phyloP scores from a whole-genome alignment of 192 early-diverging fungal genomes.

The Dissophora globulifera region DNA sequence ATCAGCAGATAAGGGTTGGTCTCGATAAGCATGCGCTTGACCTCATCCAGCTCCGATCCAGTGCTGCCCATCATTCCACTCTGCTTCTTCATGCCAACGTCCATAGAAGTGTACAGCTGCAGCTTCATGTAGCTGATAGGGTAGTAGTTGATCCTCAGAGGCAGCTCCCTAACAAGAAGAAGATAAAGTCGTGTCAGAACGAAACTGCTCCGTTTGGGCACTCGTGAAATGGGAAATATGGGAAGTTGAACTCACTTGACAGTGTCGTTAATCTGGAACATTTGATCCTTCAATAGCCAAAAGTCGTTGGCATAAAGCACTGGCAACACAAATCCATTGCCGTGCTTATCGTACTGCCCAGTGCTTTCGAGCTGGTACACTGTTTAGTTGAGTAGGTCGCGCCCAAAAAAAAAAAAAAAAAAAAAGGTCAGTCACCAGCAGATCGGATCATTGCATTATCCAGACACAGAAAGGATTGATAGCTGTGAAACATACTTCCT shows the following conservation, averaged over 20 bases:
- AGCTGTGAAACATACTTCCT: constrained; percentile 59
- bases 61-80: constrained; percentile 65
- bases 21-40: constrained; percentile 92
- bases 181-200: too few species aligned
- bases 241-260: constrained; percentile 68
- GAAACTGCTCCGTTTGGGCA: too few species aligned
- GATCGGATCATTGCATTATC: too few species aligned
- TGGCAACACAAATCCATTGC: constrained; percentile 71
- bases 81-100: constrained; percentile 70
- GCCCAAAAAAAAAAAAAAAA: background rate
- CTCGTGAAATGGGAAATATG: too few species aligned
- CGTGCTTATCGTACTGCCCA: constrained; percentile 37
- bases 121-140: constrained; percentile 80
- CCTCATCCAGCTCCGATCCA: constrained; percentile 72
- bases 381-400: too few species aligned
- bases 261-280: constrained; percentile 77
- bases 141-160: constrained; percentile 70
- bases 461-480: too few species aligned
- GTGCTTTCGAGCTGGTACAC: constrained; percentile 56
- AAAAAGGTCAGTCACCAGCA: background rate
- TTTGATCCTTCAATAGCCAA: constrained; percentile 77
- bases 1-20: constrained; percentile 87
- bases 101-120: constrained; percentile 76
- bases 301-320: constrained; percentile 84
- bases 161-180: constrained; percentile 58